phyloP scores from a whole-genome alignment of 257 asterid genomes.

The Penstemon davidsonii region DNA sequence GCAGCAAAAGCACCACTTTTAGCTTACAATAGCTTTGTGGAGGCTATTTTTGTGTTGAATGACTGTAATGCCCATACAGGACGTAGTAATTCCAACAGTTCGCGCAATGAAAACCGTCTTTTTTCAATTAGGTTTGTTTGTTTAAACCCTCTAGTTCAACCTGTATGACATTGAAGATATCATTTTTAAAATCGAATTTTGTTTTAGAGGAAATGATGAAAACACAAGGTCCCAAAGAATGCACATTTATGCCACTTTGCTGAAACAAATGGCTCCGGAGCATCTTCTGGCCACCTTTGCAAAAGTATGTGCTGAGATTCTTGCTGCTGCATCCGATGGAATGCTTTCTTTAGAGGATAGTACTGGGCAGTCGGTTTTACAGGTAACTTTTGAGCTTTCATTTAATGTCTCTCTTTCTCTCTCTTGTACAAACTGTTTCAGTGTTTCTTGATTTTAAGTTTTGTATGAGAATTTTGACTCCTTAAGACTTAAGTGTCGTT shows the following conservation, averaged over 20 bases:
- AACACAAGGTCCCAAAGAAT: conserved; percentile 75
- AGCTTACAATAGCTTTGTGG: conserved; percentile 95
- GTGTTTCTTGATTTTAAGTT: neutral
- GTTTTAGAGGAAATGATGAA: conserved; percentile 77
- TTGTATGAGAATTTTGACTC: neutral
- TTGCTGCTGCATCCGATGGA: conserved; percentile 92
- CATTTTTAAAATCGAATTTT: neutral
- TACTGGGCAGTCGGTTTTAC: conserved; percentile 79
- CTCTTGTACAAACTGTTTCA: neutral
- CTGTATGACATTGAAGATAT: conserved; percentile 6
- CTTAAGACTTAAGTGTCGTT: neutral
- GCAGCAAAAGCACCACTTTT: conserved; percentile 97
- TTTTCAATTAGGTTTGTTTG: conserved; percentile 66
- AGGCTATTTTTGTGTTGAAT: conserved; percentile 77
- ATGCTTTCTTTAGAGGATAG: conserved; percentile 71
- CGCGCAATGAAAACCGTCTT: conserved; percentile 58
- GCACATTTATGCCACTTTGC: conserved; percentile 78
- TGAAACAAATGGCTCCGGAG: conserved; percentile 96
- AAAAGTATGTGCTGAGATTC: conserved; percentile 92
- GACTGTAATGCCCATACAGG: conserved; percentile 96
- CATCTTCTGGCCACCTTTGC: conserved; percentile 95
- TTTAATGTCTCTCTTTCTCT: neutral
- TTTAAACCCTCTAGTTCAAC: conserved; percentile 14
- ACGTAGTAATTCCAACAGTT: conserved; percentile 57
- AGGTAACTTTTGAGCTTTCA: conserved; percentile 41